A percentile compares a stretch with the other conserved stretches of the same genome.
Evolutionary conservation across 2,329 filamentous ascomycete species (phyloP).

Genomic region (Microdochium paspali): DNA sequence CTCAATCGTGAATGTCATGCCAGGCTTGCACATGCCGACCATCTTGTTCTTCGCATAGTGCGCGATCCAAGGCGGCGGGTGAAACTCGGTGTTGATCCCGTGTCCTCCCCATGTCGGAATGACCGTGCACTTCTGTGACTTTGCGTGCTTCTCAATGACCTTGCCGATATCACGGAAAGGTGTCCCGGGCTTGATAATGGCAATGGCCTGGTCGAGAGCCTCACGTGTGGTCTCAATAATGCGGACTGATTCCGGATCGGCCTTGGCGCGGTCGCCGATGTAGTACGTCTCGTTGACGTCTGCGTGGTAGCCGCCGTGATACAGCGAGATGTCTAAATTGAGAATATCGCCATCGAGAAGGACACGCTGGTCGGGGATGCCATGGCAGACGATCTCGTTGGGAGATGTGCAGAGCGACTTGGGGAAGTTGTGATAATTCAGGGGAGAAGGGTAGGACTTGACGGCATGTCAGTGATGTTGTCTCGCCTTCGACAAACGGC

Average conservation of each 20-base stretch:
- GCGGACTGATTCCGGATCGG: slow-evolving; percentile 73
- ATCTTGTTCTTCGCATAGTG: slow-evolving; percentile 98
- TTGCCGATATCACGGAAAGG: slow-evolving; percentile 86
- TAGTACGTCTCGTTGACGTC: slow-evolving; percentile 98
- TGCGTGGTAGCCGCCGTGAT: slow-evolving; percentile 86
- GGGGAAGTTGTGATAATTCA: slow-evolving; percentile 91
- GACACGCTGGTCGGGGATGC: slow-evolving; percentile 81
- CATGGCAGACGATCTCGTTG: slow-evolving; percentile 96
- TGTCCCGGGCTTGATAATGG: slow-evolving; percentile 81
- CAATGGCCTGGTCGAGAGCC: slow-evolving; percentile 79
- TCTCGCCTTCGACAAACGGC: too few relatives aligned
- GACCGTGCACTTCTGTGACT: slow-evolving; percentile 70
- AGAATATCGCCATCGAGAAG: slow-evolving; percentile 87
- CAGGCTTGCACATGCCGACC: slow-evolving; percentile 79
- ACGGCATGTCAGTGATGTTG: slow-evolving; percentile 1
- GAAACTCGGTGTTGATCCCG: slow-evolving; percentile 86
- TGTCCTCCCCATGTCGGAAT: slow-evolving; percentile 93
- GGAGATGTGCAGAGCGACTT: slow-evolving; percentile 92
- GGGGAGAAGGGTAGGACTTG: slow-evolving; percentile 81
- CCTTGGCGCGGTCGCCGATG: slow-evolving; percentile 73
- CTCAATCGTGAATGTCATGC: slow-evolving; percentile 97
- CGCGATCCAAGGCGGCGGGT: slow-evolving; percentile 83
- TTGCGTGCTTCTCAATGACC: slow-evolving; percentile 86
- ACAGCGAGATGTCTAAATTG: slow-evolving; percentile 90
- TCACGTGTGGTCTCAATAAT: slow-evolving; percentile 86